Percentiles rank a stretch among this genome's conserved stretches.
These are phyloP conservation scores for Penicillium canariense DNA, from an alignment of 495 filamentous ascomycete species.

Conservation along the genomic window DNA sequence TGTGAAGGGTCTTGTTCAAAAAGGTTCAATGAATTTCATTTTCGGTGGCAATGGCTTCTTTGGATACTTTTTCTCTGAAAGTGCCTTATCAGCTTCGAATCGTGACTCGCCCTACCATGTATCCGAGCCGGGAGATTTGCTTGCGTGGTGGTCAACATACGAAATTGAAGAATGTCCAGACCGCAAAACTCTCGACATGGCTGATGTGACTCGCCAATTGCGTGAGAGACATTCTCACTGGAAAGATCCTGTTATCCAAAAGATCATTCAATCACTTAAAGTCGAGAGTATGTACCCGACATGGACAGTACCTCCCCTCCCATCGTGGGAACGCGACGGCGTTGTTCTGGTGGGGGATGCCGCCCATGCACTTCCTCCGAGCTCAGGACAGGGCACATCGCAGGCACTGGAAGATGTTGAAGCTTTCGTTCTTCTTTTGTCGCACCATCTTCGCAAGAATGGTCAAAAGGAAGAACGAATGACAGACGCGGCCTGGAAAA, in stretches of 20 bases:
- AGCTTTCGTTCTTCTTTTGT: constrained; percentile 35
- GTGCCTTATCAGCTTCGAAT: constrained; percentile 13
- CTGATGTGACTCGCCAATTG: constrained; percentile 39
- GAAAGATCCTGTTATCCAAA: constrained; percentile 50
- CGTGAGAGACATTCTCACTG: constrained; percentile 45
- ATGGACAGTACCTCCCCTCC: constrained; percentile 49
- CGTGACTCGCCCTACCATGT: constrained; percentile 29
- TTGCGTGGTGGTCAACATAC: constrained; percentile 53
- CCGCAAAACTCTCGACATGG: constrained; percentile 36
- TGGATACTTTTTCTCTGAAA: constrained; percentile 48
- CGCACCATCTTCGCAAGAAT: constrained; percentile 22
- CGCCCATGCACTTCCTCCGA: constrained; percentile 49
- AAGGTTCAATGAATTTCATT: constrained; percentile 51
- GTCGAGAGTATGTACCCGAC: constrained; percentile 53
- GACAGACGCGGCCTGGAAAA: constrained; percentile 6
- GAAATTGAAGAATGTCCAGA: constrained; percentile 36
- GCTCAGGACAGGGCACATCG: constrained; percentile 46
- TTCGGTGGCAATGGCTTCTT: constrained; percentile 58
- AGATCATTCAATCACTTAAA: constrained; percentile 37
- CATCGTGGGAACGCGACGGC: constrained; percentile 44
- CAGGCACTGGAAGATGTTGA: constrained; percentile 50
- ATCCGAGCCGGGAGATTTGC: constrained; percentile 32
- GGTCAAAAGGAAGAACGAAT: neutral
- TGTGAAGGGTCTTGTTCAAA: constrained; percentile 24
- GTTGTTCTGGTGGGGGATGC: constrained; percentile 45